Base-by-base conservation (phyloP, 257 asterid species). In the Gynochthodes officinalis region DNA sequence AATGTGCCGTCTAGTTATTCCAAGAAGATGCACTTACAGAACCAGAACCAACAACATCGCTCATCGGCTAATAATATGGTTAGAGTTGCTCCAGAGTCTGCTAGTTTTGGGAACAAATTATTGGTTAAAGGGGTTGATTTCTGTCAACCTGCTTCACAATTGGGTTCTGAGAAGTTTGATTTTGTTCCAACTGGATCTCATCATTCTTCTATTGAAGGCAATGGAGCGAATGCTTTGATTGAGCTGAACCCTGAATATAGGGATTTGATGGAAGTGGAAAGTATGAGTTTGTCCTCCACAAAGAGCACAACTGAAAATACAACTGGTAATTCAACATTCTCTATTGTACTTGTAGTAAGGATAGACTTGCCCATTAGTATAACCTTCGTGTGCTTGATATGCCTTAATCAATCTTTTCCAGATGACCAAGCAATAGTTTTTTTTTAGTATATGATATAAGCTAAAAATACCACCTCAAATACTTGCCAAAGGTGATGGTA, bases 71-170 rank as follows among this genome's bases (percentile, higher is more conserved):
- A 72, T 2, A 82, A 78, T 67, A 78, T 75, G 79, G 89, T 80
- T 50, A 82, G 88, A 69, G 89, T 87, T 58, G 92, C 80, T n/a
- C 94, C 98, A 0, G 98, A 90, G 57, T 75, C 79, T 52, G 59
- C 75, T 32, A 66, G 73, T 74, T 70, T 69, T 32, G 96, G 90
- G 32, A 82, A 77, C 61, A 93, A 83, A 77, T 72, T 81, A 3
- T 82, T 87, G 0, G 93, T 87, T 66, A 89, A 89, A 79, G 81
- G 88, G 83, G 96, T 91, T 15, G 97, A 91, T 73, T 89, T 89
- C 73, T 81, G 88, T 81, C 95, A 82, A 74, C 82, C 92, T 9
- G 67, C 81, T 40, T 69, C 83, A n/a, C 83, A 79, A 50, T 44
- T 72, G 21, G 96, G 82, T 5, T 23, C 73, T 0, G 78, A 82